These are phyloP conservation scores for Laburnicola sp. DNA, from an alignment of 2,329 filamentous ascomycete species.

Conservation along the genomic window DNA sequence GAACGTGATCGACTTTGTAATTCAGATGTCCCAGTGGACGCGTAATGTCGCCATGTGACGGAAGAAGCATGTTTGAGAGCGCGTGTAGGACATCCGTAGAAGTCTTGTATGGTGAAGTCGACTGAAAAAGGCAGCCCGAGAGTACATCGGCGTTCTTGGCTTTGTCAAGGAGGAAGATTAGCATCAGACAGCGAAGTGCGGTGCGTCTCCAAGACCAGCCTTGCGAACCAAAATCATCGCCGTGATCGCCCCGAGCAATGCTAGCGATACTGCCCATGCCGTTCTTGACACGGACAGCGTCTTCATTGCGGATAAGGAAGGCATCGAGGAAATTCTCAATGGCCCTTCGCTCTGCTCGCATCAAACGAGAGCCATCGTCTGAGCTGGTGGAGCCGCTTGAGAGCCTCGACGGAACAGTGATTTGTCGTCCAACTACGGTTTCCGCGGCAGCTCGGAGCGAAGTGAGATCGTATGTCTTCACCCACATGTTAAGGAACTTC, in stretches of 20 bases:
- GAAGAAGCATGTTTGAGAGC: conserved; percentile 58
- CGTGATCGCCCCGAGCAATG: conserved; percentile 41
- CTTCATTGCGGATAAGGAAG: conserved; percentile 62
- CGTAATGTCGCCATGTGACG: conserved; percentile 61
- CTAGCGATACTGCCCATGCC: conserved; percentile 46
- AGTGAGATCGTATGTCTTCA: conserved; percentile 59
- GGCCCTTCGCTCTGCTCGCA: conserved; percentile 46
- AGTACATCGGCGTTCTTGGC: conserved; percentile 49
- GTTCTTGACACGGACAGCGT: conserved; percentile 49
- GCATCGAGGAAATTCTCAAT: conserved; percentile 59
- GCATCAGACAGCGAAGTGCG: conserved; percentile 61
- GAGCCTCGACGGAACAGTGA: conserved; percentile 43
- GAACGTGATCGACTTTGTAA: conserved; percentile 58
- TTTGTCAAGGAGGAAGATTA: conserved; percentile 62
- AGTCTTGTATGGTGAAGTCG: conserved; percentile 58
- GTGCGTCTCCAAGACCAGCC: conserved; percentile 59
- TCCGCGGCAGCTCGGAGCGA: conserved; percentile 59
- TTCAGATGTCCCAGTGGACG: conserved; percentile 60
- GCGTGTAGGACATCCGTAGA: conserved; percentile 58
- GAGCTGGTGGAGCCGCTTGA: conserved; percentile 42
- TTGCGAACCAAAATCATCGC: conserved; percentile 47
- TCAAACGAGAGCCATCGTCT: conserved; percentile 40
- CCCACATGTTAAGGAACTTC: conserved; percentile 61
- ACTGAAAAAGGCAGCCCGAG: conserved; percentile 55
- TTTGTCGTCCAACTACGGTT: conserved; percentile 60